Evolutionary conservation across 2,329 filamentous ascomycete genomes (phyloP).

Genomic region (Grosmannia clavigera): DNA sequence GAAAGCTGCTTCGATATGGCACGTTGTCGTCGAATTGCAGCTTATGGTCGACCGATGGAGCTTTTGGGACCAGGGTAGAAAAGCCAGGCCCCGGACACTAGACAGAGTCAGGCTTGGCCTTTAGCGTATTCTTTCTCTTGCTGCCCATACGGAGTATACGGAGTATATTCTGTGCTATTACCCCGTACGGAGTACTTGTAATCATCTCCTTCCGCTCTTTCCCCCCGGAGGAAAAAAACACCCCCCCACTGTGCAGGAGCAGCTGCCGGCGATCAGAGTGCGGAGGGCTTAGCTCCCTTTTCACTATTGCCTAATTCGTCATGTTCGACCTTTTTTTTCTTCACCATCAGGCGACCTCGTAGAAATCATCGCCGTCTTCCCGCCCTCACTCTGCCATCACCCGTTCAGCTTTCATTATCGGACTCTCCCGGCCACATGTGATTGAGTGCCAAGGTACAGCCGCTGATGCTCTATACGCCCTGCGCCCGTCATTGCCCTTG

Average conservation of each 20-base stretch:
- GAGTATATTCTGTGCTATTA: background rate
- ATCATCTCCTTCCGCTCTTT: background rate
- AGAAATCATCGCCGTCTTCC: background rate
- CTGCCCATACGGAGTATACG: too few relatives aligned
- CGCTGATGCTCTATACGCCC: background rate
- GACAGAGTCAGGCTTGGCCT: background rate
- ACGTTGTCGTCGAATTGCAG: background rate
- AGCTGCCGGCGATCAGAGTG: slow-evolving; percentile 1
- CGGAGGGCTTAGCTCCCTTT: slow-evolving; percentile 3
- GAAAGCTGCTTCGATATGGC: background rate
- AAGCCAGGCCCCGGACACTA: background rate
- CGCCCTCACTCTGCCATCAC: background rate
- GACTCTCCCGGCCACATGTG: background rate
- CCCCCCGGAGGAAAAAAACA: background rate
- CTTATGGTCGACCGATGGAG: background rate
- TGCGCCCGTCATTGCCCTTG: background rate
- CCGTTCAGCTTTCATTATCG: background rate
- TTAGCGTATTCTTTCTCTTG: background rate
- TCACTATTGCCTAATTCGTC: background rate
- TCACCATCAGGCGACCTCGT: background rate
- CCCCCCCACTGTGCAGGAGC: background rate
- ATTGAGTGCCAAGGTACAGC: background rate
- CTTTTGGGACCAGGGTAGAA: background rate
- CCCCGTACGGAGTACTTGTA: background rate
- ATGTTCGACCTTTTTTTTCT: background rate